Conservation (phyloP, 192 early-diverging fungal genomes). For the Coemansia erecta region DNA sequence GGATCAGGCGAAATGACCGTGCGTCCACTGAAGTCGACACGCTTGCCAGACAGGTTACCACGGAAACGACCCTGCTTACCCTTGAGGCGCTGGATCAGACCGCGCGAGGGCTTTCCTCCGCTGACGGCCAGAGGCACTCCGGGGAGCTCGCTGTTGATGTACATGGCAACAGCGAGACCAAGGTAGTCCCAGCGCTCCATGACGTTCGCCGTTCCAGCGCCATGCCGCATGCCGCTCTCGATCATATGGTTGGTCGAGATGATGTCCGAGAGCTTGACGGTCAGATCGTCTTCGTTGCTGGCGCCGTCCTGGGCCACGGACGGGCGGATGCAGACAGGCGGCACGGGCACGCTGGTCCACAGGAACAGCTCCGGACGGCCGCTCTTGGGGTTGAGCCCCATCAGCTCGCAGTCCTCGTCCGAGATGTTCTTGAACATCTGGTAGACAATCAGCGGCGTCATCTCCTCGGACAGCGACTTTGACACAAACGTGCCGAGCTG, state of each 20-base stretch:
- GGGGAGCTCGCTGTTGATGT: constrained; percentile 93
- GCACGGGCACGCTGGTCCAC: constrained; percentile 94
- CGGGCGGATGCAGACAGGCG: constrained; percentile 93
- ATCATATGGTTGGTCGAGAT: constrained; percentile 84
- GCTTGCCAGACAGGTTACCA: constrained; percentile 98
- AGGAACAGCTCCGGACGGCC: constrained; percentile 91
- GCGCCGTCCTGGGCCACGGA: constrained; percentile 92
- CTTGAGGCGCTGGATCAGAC: constrained; percentile 95
- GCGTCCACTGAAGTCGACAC: constrained; percentile 97
- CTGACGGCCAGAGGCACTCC: constrained; percentile 69
- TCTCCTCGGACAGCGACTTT: constrained; percentile 84
- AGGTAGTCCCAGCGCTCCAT: constrained; percentile 98
- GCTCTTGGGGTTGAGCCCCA: constrained; percentile 82
- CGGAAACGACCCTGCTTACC: constrained; percentile 99
- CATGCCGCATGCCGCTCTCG: constrained; percentile 49
- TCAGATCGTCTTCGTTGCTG: constrained; percentile 96
- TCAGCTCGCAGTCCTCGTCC: constrained; percentile 92
- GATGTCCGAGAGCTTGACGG: constrained; percentile 92
- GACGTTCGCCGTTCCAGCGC: constrained; percentile 64
- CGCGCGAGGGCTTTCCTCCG: constrained; percentile 69
- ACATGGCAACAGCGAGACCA: constrained; percentile 91
- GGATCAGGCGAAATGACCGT: constrained; percentile 99
- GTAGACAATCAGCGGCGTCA: constrained; percentile 86
- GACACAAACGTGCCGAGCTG: constrained; percentile 71
- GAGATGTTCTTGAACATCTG: constrained; percentile 84